Evolutionary conservation across 768 basidiomycete genomes (phyloP).

Genomic region (Terana coerulea): DNA sequence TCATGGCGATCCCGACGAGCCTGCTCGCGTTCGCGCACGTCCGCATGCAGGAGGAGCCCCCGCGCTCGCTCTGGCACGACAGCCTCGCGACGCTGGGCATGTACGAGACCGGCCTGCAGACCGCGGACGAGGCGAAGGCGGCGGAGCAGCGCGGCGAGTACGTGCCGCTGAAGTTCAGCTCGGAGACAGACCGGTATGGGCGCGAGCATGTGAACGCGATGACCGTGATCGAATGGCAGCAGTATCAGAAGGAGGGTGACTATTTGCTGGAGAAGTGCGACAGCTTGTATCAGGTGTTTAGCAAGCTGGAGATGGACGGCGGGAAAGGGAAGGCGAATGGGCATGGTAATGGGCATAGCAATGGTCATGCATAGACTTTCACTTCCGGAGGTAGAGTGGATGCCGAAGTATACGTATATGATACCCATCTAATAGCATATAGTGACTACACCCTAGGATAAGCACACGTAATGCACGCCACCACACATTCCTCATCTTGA

Average conservation of each 20-base stretch:
- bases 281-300: constrained; percentile 39
- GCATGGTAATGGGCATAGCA: not conserved
- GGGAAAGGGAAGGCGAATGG: not conserved
- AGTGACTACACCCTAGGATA: too few species aligned
- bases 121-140: constrained; percentile 15
- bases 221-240: constrained; percentile 48
- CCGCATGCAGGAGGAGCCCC: constrained; percentile 5
- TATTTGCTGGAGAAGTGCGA: constrained; percentile 56
- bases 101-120: constrained; percentile 8
- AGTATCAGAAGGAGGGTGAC: constrained; percentile 42
- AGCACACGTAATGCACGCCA: too few species aligned
- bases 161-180: constrained; percentile 46
- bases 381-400: too few species aligned
- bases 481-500: too few species aligned
- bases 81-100: constrained; percentile 11
- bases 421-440: too few species aligned
- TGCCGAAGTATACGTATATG: too few species aligned
- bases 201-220: constrained; percentile 44
- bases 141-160: constrained; percentile 13
- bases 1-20: constrained; percentile 42
- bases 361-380: too few species aligned
- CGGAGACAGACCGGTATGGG: constrained; percentile 58
- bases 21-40: constrained; percentile 13
- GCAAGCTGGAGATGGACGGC: constrained; percentile 23
- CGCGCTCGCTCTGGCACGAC: constrained; percentile 3